Evolutionary conservation across 805 yeast species (phyloP), one percentile per base, ranked within the genome.

Genomic region (Blastobotrys robertii): DNA sequence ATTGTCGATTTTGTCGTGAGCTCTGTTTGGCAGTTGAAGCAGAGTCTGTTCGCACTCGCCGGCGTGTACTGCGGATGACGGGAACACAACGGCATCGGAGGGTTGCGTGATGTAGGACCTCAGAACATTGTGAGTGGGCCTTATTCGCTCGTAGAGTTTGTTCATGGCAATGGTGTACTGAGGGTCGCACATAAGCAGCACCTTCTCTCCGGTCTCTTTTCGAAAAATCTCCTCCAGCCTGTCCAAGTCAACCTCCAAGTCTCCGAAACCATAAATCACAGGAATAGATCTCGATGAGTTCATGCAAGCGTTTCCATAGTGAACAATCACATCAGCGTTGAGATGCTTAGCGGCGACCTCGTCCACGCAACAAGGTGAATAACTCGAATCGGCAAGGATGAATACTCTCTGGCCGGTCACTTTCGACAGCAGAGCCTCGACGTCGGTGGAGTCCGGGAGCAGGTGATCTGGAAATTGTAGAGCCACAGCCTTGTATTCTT

Each of bases 271-370:
- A 56, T 85, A 90, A 0, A 80, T 76, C 0, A 87, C 84, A 0
- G 83, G 78, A n/a, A 85, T 58, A 36, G 76, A 75, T 37, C 75
- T 77, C 4, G 85, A 78, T 0, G 87, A 82, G 52, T 82, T 87
- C 56, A 92, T 63, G 61, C 98, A 92, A 0, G 97, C 90, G 57
- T 86, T 94, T 2, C 98, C 98, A 62, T 88, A 85, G 62, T 92
- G 98, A 1, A 88, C 77, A 25, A 92, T 85, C 3, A 83, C 63
- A 49, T 90, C 95, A 5, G 92, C 87, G 5, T 67, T 58, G 11
- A 90, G 94, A 60, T 92, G 98, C 56, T 84, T 88, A 1, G 96
- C 94, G 0, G 98, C 97, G 22, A 90, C 94, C 56, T 88, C 97
- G 60, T 92, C 98, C 8, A 90, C 81, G 64, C 98, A 92, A 62